phyloP scores from a whole-genome alignment of 129 eudicot species.

The Lactuca saligna region DNA sequence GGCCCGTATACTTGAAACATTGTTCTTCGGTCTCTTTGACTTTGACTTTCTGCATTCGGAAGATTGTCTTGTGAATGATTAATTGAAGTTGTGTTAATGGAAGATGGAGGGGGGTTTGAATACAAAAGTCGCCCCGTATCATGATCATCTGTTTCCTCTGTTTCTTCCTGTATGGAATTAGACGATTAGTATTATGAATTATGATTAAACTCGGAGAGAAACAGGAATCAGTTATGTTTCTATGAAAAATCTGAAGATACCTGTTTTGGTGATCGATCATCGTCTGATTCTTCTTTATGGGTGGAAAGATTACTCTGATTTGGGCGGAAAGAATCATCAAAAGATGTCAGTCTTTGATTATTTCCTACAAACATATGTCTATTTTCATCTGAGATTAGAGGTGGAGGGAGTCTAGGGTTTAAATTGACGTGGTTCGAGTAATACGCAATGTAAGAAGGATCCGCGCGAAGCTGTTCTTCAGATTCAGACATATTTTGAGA shows the following conservation, averaged over 20 bases:
- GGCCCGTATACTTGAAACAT: conserved; percentile 34
- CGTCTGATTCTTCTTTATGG: conserved; percentile 75
- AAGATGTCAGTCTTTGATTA: conserved; percentile 37
- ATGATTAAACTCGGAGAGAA: neutral
- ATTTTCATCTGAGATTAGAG: conserved; percentile 42
- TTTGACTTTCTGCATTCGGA: conserved; percentile 36
- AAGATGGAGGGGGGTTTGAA: conserved; percentile 38
- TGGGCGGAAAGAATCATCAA: conserved; percentile 42
- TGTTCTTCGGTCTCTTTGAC: conserved; percentile 39
- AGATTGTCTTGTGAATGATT: conserved; percentile 30
- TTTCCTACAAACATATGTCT: conserved; percentile 34
- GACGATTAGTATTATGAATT: neutral
- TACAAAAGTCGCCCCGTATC: conserved; percentile 32
- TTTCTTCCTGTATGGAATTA: conserved; percentile 39
- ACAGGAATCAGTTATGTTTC: conserved; percentile 22
- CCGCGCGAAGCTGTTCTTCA: conserved; percentile 50
- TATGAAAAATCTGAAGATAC: conserved; percentile 16
- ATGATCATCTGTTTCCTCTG: conserved; percentile 33
- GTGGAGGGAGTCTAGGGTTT: conserved; percentile 53
- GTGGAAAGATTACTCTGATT: conserved; percentile 53
- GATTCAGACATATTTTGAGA: conserved; percentile 30
- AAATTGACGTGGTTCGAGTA: conserved; percentile 41
- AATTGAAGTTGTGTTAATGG: conserved; percentile 25
- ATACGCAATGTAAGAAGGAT: conserved; percentile 49
- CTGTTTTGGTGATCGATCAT: conserved; percentile 55